A percentile compares a stretch with the other conserved stretches of the same genome.
Conservation (phyloP, 441 rosid genomes). For the Gossypium lobatum region DNA sequence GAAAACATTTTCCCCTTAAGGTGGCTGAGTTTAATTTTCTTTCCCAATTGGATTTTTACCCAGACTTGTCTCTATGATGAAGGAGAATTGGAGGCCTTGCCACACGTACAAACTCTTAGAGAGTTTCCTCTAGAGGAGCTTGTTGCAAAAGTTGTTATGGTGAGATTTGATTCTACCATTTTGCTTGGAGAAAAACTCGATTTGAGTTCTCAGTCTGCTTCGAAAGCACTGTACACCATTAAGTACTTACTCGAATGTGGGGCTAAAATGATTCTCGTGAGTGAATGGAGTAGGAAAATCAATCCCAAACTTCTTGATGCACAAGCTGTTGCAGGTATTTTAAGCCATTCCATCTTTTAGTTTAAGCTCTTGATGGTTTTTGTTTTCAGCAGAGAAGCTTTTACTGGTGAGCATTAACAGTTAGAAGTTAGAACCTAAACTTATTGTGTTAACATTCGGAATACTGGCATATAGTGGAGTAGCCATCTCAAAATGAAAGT, state of each 20-base stretch:
- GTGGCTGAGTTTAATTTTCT: conserved; percentile 9
- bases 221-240: conserved; percentile 39
- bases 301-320: conserved; percentile 28
- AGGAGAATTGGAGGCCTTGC: conserved; percentile 35
- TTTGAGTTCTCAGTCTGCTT: conserved; percentile 28
- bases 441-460: background rate
- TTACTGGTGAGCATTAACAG: background rate
- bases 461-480: background rate
- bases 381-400: background rate
- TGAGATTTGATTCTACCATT: conserved; percentile 56
- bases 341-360: conserved; percentile 1
- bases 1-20: background rate
- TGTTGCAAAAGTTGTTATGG: conserved; percentile 55
- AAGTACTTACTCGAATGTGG: conserved; percentile 42
- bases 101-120: conserved; percentile 53
- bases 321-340: conserved; percentile 46
- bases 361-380: background rate
- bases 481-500: conserved; percentile 7
- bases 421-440: background rate
- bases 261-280: conserved; percentile 48
- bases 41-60: conserved; percentile 11
- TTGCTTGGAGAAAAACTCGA: conserved; percentile 38
- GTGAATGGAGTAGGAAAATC: conserved; percentile 42
- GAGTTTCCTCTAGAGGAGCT: conserved; percentile 49
- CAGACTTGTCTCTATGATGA: conserved; percentile 30